Evolutionary conservation across 371 early-diverging fungal genomes (phyloP).

Genomic region (Actinomucor elegans): DNA sequence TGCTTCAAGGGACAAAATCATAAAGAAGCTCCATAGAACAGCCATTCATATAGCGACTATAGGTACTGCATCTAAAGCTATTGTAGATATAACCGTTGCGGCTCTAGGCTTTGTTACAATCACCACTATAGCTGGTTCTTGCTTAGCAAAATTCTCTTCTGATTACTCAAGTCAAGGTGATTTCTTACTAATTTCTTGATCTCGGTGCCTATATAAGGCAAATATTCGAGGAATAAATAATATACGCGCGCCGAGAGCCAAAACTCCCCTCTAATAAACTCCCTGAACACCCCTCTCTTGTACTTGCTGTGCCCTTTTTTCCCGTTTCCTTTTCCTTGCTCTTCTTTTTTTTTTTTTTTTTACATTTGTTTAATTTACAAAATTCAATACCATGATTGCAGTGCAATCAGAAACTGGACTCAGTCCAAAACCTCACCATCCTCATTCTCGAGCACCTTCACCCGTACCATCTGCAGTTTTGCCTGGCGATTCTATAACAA

Average conservation of each 20-base stretch:
- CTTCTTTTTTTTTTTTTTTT: not conserved
- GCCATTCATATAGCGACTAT: too few species aligned
- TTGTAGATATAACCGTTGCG: too few species aligned
- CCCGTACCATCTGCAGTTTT: constrained; percentile 13
- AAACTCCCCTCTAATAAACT: constrained; percentile 6
- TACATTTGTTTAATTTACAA: not conserved
- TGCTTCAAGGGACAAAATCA: too few species aligned
- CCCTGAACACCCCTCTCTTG: constrained; percentile 6
- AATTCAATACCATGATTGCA: not conserved
- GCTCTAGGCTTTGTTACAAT: too few species aligned
- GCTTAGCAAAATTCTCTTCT: too few species aligned
- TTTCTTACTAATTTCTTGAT: not conserved
- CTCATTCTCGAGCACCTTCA: constrained; percentile 9
- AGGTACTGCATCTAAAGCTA: too few species aligned
- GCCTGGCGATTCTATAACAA: not conserved
- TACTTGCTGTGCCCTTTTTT: not conserved
- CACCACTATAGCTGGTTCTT: too few species aligned
- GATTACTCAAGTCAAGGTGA: too few species aligned
- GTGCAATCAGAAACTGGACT: constrained; percentile 9
- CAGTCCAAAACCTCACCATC: constrained; percentile 2
- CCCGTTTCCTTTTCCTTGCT: not conserved
- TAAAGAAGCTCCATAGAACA: too few species aligned
- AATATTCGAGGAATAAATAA: constrained; percentile 4
- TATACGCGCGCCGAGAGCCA: not conserved
- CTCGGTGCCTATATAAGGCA: not conserved